phyloP scores from a whole-genome alignment of 2,329 filamentous ascomycete genomes.

The Nemania sp. region DNA sequence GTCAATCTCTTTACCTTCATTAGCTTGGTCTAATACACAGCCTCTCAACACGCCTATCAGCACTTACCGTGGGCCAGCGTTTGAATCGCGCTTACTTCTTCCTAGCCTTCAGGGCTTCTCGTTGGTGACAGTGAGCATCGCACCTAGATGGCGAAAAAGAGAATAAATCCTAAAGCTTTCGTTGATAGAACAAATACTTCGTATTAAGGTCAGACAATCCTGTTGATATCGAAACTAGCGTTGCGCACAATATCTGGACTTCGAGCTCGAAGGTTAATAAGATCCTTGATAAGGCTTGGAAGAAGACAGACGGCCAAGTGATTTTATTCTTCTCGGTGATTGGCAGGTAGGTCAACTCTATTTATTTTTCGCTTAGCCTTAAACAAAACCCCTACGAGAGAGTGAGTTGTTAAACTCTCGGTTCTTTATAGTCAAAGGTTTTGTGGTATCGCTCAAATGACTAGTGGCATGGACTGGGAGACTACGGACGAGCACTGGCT shows the following conservation, averaged over 20 bases:
- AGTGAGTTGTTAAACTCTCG: neutral
- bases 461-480: constrained; percentile 19
- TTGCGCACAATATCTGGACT: constrained; percentile 15
- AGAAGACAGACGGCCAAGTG: constrained; percentile 16
- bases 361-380: fast-evolving
- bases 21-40: constrained; percentile 25
- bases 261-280: constrained; percentile 13
- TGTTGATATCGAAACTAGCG: constrained; percentile 19
- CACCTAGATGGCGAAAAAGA: neutral
- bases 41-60: neutral
- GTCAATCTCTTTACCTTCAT: constrained; percentile 17
- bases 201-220: constrained; percentile 23
- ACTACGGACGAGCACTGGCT: constrained; percentile 26
- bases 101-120: constrained; percentile 23
- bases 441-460: constrained; percentile 27
- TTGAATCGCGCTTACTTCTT: constrained; percentile 10
- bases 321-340: constrained; percentile 28
- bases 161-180: neutral
- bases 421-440: constrained; percentile 5
- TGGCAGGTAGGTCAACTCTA: constrained; percentile 2
- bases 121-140: constrained; percentile 11
- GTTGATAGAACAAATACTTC: constrained; percentile 19
- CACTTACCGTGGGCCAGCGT: constrained; percentile 15
- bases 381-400: neutral
- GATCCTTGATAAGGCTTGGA: constrained; percentile 21